Conservation (phyloP, 2,329 filamentous ascomycete species). For the Ophiostoma montium region DNA sequence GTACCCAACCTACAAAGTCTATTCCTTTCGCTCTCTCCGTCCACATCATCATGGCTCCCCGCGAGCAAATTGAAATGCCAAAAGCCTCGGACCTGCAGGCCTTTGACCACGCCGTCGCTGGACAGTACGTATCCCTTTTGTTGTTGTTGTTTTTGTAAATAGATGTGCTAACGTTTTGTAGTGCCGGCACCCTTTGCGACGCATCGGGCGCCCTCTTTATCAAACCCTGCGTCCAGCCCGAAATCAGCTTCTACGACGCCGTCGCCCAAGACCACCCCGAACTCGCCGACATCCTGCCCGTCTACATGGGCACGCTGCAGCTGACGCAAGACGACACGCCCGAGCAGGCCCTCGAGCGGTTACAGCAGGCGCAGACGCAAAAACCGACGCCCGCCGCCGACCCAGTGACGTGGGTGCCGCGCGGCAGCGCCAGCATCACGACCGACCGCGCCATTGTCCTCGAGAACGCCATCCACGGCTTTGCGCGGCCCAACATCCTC, state of each 20-base stretch:
- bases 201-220: slow-evolving; percentile 73
- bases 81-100: slow-evolving; percentile 48
- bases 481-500: slow-evolving; percentile 73
- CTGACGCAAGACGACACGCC: slow-evolving; percentile 38
- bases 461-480: slow-evolving; percentile 70
- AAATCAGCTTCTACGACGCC: slow-evolving; percentile 82
- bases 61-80: slow-evolving; percentile 37
- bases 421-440: slow-evolving; percentile 45
- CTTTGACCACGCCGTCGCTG: slow-evolving; percentile 66
- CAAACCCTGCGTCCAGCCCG: slow-evolving; percentile 78
- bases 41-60: slow-evolving; percentile 14
- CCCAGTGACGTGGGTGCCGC: slow-evolving; percentile 31
- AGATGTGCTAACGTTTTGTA: slow-evolving; percentile 35
- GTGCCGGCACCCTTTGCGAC: slow-evolving; percentile 82
- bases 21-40: too few relatives aligned
- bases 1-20: too few relatives aligned
- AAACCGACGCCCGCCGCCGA: slow-evolving; percentile 9
- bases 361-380: slow-evolving; percentile 19
- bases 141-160: neutral
- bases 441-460: slow-evolving; percentile 73
- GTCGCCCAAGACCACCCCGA: slow-evolving; percentile 50
- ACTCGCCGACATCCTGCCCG: slow-evolving; percentile 69
- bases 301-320: slow-evolving; percentile 65
- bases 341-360: slow-evolving; percentile 35
- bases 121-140: slow-evolving; percentile 50